Base-by-base conservation (phyloP, 768 basidiomycete species). In the Dacryopinax spathularia region DNA sequence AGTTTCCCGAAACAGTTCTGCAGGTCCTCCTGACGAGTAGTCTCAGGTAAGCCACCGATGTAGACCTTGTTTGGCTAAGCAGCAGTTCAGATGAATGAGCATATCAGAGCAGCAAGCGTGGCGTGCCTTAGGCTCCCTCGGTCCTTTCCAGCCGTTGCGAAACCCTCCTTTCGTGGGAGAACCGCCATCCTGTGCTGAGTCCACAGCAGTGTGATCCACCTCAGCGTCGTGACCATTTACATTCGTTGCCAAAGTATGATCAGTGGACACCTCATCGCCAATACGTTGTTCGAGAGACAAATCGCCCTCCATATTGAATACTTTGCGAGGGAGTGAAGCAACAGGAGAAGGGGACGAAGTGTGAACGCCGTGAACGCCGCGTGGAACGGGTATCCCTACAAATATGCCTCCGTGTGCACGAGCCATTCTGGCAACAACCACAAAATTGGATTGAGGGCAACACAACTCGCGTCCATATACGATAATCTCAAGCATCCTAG, bases 31-130 rank as follows among this genome's bases (percentile, higher is more conserved):
- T 86, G 82, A 66, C 87, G 86, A 59, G 89, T 91, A 68, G 89
- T 81, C 76, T 90, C 88, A 67, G 90, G 91, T 65, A 92, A 81
- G 68, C 89, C 89, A 72, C 90, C 90, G 72, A 93, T 84, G 74
- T 93, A 93, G 74, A 93, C 86, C 78, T 93, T 93, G 78, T 90
- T 91, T 78, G 89, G 86, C 89, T 91, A 82, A 78, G 80, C 78
- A 79, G 81, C 79, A 82, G 31, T 25, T 3, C 12, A 44, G 6
- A 20, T 56, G 25, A 29, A 59, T 31, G 37, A 62, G 33, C 7
- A 48, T 63, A 1, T 33, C 34, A 1, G 34, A 27, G 33, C 34
- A 63, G 13, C 34, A 20, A 37, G 63, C 12, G 16, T 35, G 31
- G 34, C 44, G 25, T 15, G 20, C 63, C 29, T 56, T 56, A 3